These are phyloP conservation scores for Yamadazyma spencermartinsiae DNA, from an alignment of 1,139 yeast genomes.

Conservation along the genomic window DNA sequence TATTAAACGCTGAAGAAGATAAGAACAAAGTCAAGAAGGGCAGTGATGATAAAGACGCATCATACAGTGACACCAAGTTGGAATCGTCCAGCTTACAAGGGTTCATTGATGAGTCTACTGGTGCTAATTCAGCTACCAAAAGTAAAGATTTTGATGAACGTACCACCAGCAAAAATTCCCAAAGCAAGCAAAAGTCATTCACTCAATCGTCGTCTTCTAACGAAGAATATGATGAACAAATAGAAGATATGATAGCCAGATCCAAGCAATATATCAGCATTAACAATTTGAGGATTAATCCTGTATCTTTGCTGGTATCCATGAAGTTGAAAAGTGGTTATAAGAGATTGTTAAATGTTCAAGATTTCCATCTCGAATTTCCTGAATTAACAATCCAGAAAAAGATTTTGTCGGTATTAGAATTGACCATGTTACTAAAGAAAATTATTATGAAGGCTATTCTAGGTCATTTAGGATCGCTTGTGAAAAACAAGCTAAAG, in stretches of 20 bases:
- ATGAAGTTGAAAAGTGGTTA: slow-evolving; percentile 57
- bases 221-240: slow-evolving; percentile 36
- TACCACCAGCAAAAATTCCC: neutral
- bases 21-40: slow-evolving; percentile 9
- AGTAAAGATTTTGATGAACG: slow-evolving; percentile 1
- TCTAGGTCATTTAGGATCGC: slow-evolving; percentile 57
- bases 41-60: slow-evolving; percentile 9
- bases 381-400: slow-evolving; percentile 53
- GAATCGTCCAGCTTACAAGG: slow-evolving; percentile 11
- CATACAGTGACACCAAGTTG: neutral
- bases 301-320: slow-evolving; percentile 54
- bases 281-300: slow-evolving; percentile 45
- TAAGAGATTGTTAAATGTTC: slow-evolving; percentile 59
- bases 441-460: slow-evolving; percentile 52
- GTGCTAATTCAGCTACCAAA: slow-evolving; percentile 6
- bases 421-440: slow-evolving; percentile 53
- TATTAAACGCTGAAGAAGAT: slow-evolving; percentile 2
- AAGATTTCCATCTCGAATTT: slow-evolving; percentile 52
- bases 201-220: slow-evolving; percentile 10
- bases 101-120: slow-evolving; percentile 14
- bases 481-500: slow-evolving; percentile 55
- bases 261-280: slow-evolving; percentile 61
- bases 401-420: slow-evolving; percentile 53
- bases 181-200: slow-evolving; percentile 2
- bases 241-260: slow-evolving; percentile 58